Conservation (phyloP, 2,329 filamentous ascomycete genomes). For the Aureobasidium leucospermi region DNA sequence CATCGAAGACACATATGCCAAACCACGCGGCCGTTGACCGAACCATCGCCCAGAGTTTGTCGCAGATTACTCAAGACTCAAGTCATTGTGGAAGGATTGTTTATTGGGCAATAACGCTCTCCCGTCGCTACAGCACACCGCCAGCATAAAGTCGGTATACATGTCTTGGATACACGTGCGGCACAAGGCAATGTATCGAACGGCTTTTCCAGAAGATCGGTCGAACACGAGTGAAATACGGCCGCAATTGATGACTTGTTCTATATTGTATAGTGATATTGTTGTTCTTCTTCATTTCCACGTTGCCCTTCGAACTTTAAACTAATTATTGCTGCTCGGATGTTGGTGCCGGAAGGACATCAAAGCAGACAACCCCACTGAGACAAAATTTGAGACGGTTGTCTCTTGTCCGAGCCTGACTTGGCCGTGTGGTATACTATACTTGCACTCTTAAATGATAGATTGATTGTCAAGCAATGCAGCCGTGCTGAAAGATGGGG, state of each 20-base stretch:
- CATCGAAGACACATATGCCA: neutral
- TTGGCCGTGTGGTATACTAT: neutral
- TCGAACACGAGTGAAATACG: slow-evolving; percentile 9
- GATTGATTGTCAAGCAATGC: neutral
- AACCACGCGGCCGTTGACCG: neutral
- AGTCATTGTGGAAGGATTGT: neutral
- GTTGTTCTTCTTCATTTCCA: slow-evolving; percentile 9
- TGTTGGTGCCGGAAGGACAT: neutral
- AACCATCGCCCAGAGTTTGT: slow-evolving; percentile 3
- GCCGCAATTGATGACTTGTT: neutral
- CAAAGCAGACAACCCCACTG: neutral
- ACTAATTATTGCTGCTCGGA: neutral
- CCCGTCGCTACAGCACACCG: neutral
- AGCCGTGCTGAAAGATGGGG: neutral
- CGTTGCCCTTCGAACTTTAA: slow-evolving; percentile 3
- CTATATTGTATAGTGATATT: slow-evolving; percentile 9
- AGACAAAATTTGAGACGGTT: slow-evolving; percentile 1
- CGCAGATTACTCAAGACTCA: neutral
- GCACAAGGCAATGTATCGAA: slow-evolving; percentile 9
- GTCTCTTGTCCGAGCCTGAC: neutral
- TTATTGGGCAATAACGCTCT: slow-evolving; percentile 5
- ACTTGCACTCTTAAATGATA: neutral
- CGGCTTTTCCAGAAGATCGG: slow-evolving; percentile 12
- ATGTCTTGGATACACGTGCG: slow-evolving; percentile 10
- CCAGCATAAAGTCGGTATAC: neutral